Conservation (phyloP, 2,329 filamentous ascomycete genomes). For the Claviceps maximensis region DNA sequence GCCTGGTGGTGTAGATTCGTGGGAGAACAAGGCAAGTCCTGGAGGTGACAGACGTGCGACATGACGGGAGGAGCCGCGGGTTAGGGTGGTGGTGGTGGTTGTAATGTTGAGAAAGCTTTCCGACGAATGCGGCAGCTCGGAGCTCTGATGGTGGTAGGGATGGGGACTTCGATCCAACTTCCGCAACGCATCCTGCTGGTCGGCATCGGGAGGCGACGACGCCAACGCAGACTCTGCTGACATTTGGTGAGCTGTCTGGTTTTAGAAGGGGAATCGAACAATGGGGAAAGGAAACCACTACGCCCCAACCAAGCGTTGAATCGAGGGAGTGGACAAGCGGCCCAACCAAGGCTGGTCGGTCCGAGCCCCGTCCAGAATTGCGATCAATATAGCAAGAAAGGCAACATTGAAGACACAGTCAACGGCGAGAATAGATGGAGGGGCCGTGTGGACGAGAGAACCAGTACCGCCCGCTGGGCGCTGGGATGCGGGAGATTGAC, state of each 20-base stretch:
- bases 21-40: constrained; percentile 23
- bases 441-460: background rate
- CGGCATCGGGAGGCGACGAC: constrained; percentile 19
- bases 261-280: constrained; percentile 9
- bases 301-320: background rate
- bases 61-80: constrained; percentile 7
- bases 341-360: background rate
- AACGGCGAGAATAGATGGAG: background rate
- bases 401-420: background rate
- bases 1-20: constrained; percentile 44
- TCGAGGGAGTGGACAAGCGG: background rate
- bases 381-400: background rate
- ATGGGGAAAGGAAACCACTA: background rate
- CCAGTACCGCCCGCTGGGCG: too few species aligned
- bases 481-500: background rate
- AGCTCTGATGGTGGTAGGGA: constrained; percentile 49
- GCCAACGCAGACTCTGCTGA: constrained; percentile 26
- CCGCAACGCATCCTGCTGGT: constrained; percentile 29
- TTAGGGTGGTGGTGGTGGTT: constrained; percentile 1
- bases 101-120: constrained; percentile 20
- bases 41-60: constrained; percentile 13
- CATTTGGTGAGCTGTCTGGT: constrained; percentile 22
- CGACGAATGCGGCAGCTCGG: constrained; percentile 40
- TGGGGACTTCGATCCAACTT: constrained; percentile 50
- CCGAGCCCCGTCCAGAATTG: background rate